Conservation (phyloP, 1,284 basidiomycete genomes). For the Cronartium quercuum region DNA sequence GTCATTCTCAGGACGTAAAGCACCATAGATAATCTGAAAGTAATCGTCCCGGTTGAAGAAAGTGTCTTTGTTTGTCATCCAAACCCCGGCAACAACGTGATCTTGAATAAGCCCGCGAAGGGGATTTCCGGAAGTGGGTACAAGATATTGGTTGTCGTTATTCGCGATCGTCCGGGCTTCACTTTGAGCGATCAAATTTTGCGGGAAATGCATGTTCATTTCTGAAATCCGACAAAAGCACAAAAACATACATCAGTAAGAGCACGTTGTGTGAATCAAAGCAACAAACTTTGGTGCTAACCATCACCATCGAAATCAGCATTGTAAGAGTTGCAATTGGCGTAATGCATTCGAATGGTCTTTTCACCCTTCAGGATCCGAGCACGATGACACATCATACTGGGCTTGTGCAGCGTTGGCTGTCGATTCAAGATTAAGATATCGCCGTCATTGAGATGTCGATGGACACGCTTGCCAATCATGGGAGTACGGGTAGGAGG, state of each 20-base stretch:
- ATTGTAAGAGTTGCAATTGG: slow-evolving; percentile 99
- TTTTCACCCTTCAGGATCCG: slow-evolving; percentile 90
- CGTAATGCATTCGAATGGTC: slow-evolving; percentile 99
- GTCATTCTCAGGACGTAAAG: slow-evolving; percentile 79
- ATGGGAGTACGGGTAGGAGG: slow-evolving; percentile 49
- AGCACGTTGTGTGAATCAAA: background rate
- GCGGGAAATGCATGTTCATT: slow-evolving; percentile 99
- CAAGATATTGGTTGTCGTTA: slow-evolving; percentile 97
- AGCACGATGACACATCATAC: slow-evolving; percentile 98
- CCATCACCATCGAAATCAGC: slow-evolving; percentile 99
- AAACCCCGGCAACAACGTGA: slow-evolving; percentile 95
- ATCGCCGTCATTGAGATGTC: slow-evolving; percentile 91
- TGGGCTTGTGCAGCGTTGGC: slow-evolving; percentile 98
- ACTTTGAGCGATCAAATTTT: slow-evolving; percentile 85
- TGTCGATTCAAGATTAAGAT: slow-evolving; percentile 95
- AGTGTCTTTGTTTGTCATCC: slow-evolving; percentile 95
- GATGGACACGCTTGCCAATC: slow-evolving; percentile 94
- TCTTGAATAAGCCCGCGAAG: slow-evolving; percentile 97
- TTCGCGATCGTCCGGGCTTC: slow-evolving; percentile 93
- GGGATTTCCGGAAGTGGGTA: slow-evolving; percentile 95
- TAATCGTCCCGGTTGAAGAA: slow-evolving; percentile 96
- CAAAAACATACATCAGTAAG: background rate
- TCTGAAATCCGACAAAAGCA: slow-evolving; percentile 54
- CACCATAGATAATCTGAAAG: slow-evolving; percentile 92
- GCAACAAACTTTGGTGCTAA: slow-evolving; percentile 49